Base-by-base conservation (phyloP, 345 rosid genomes). In the Reutealis trisperma region DNA sequence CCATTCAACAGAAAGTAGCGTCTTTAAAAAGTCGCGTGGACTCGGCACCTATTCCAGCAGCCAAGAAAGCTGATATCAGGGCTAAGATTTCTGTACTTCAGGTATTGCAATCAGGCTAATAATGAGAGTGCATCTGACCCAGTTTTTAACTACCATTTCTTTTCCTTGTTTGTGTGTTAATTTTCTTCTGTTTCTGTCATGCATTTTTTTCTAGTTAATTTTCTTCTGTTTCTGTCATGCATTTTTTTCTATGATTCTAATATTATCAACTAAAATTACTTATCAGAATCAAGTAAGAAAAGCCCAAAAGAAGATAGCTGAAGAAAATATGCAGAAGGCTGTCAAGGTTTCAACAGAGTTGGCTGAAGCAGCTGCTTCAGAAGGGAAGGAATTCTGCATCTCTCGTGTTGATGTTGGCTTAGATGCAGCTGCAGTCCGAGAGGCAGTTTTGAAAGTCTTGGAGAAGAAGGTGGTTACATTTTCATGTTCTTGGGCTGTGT, bases 391-490 rank as follows among this genome's bases (percentile, higher is more conserved):
- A 4, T 94, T 92, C 80, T 94, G 95, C 81, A 81, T 92, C 21
- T 81, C 89, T 51, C 86, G 83, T 73, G 92, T 96, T 45, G 93
- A 96, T 79, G 94, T 92, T 69, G 99, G 98, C 55, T 83, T 91
- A 71, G 98, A 96, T 84, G 97, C 90, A 79, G 89, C 89, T 64
- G 98, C 99, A 27, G 97, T 92, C n/a, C 94, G 98, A 27, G 99
- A 96, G 76, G 98, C 97, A 37, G 97, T 87, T 21, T 54, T 84
- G 64, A 94, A 96, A 92, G 97, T 92, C 66, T 81, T 89, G 66
- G 88, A 83, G 75, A 90, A 81, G 78, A 91, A 92, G 96, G 98
- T 89, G 57, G 62, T 37, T 37, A 37, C 6, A 0, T 37, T 37
- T 37, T 37, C 41, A 37, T 37, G 41, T 37, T 37, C 41, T 37